A percentile compares a stretch with the other conserved stretches of the same genome.
phyloP scores from a whole-genome alignment of 2,329 filamentous ascomycete genomes.

The Microdochium trichocladiopsis region DNA sequence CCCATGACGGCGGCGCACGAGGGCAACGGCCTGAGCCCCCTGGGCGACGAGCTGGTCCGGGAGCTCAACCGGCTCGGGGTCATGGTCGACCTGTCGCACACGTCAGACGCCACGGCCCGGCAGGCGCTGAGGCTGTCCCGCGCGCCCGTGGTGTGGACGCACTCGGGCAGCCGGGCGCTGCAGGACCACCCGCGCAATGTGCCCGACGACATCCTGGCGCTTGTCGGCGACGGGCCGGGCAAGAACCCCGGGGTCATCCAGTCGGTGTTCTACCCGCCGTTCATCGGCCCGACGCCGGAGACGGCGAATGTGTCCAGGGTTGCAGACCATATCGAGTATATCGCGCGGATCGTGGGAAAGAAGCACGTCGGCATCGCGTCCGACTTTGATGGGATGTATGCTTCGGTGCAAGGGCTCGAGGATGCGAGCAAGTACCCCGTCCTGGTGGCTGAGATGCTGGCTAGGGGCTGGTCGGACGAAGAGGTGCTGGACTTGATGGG shows the following conservation, averaged over 20 bases:
- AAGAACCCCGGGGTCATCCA: constrained; percentile 14
- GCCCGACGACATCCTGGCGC: constrained; percentile 9
- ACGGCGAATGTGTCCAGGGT: constrained; percentile 9
- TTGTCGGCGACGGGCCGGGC: constrained; percentile 11
- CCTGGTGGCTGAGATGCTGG: constrained; percentile 8
- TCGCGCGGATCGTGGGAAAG: constrained; percentile 14
- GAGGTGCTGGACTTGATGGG: constrained; percentile 8
- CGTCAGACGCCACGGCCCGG: constrained; percentile 54
- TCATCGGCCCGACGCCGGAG: constrained; percentile 10
- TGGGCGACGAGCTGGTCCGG: constrained; percentile 45
- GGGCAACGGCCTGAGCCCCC: constrained; percentile 39
- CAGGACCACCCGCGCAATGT: constrained; percentile 60
- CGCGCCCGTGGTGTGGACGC: constrained; percentile 60
- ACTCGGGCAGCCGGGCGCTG: constrained; percentile 51
- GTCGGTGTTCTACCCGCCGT: constrained; percentile 12
- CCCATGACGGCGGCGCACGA: neutral
- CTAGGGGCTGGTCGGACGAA: constrained; percentile 5
- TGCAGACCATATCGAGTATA: constrained; percentile 23
- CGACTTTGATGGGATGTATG: constrained; percentile 22
- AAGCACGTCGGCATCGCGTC: constrained; percentile 25
- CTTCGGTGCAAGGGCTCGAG: constrained; percentile 14
- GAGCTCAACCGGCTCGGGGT: constrained; percentile 67
- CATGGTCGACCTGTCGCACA: constrained; percentile 60
- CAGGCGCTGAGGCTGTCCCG: constrained; percentile 43
- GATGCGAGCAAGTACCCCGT: constrained; percentile 8